phyloP scores from a whole-genome alignment of 805 yeast genomes.

The Nakazawaea ambrosiae region DNA sequence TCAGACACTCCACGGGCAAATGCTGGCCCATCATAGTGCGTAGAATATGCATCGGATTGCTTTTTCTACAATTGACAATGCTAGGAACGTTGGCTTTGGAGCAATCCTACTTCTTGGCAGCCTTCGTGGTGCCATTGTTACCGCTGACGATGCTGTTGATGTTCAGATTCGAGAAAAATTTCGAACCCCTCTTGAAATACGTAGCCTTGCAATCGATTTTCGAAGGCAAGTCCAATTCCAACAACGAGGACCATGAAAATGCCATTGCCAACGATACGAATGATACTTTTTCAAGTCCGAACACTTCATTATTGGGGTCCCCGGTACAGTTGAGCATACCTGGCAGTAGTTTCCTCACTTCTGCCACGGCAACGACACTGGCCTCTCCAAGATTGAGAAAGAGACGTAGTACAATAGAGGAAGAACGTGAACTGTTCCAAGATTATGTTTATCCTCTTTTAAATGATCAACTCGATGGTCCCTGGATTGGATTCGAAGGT shows the following conservation, averaged over 20 bases:
- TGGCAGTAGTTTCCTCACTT: slow-evolving; percentile 8
- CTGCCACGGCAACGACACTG: slow-evolving; percentile 4
- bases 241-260: slow-evolving; percentile 12
- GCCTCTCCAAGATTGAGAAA: slow-evolving; percentile 15
- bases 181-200: slow-evolving; percentile 45
- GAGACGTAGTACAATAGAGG: slow-evolving; percentile 48
- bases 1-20: slow-evolving; percentile 94
- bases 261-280: background rate
- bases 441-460: slow-evolving; percentile 45
- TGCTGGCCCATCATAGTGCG: slow-evolving; percentile 70
- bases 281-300: background rate
- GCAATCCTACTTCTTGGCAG: slow-evolving; percentile 44
- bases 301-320: background rate
- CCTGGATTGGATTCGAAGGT: slow-evolving; percentile 52
- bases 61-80: slow-evolving; percentile 55
- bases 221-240: slow-evolving; percentile 13
- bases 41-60: slow-evolving; percentile 45
- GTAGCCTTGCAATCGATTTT: slow-evolving; percentile 56
- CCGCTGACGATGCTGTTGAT: slow-evolving; percentile 36
- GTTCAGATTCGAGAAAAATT: slow-evolving; percentile 47
- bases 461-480: slow-evolving; percentile 42
- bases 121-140: slow-evolving; percentile 41
- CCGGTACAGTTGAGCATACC: background rate
- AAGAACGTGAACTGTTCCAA: slow-evolving; percentile 44
- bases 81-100: slow-evolving; percentile 57